phyloP scores from a whole-genome alignment of 345 rosid species.

The Rubroshorea leprosula region DNA sequence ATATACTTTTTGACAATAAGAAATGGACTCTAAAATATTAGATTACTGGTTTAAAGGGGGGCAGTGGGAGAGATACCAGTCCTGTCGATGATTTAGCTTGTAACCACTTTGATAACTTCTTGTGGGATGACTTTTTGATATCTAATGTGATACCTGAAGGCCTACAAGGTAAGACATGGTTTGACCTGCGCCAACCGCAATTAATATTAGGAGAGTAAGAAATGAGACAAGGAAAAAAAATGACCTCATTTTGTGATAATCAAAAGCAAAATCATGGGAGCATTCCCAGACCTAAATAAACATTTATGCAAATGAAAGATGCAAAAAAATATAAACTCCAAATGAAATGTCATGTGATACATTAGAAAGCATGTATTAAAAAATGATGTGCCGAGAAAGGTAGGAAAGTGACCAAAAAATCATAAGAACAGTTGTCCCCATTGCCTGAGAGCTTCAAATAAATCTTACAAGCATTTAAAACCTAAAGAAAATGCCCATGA shows the following conservation, averaged over 20 bases:
- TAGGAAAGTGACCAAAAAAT: too few species aligned
- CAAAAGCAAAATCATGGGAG: not conserved
- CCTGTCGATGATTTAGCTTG: constrained; percentile 79
- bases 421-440: too few species aligned
- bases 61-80: constrained; percentile 42
- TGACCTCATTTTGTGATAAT: not conserved
- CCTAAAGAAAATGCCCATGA: too few species aligned
- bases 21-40: not conserved
- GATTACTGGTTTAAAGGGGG: not conserved
- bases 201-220: constrained; percentile 2
- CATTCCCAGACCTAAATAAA: not conserved
- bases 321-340: too few species aligned
- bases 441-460: too few species aligned
- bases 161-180: constrained; percentile 82
- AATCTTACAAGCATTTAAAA: too few species aligned
- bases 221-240: constrained; percentile 5
- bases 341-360: too few species aligned
- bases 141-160: constrained; percentile 75
- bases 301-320: too few species aligned
- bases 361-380: too few species aligned
- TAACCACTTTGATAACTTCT: constrained; percentile 92
- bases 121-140: constrained; percentile 87
- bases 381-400: too few species aligned
- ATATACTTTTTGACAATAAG: not conserved
- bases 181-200: constrained; percentile 56